Evolutionary conservation across 441 rosid genomes (phyloP).

Genomic region (Pelargonium citronellum): DNA sequence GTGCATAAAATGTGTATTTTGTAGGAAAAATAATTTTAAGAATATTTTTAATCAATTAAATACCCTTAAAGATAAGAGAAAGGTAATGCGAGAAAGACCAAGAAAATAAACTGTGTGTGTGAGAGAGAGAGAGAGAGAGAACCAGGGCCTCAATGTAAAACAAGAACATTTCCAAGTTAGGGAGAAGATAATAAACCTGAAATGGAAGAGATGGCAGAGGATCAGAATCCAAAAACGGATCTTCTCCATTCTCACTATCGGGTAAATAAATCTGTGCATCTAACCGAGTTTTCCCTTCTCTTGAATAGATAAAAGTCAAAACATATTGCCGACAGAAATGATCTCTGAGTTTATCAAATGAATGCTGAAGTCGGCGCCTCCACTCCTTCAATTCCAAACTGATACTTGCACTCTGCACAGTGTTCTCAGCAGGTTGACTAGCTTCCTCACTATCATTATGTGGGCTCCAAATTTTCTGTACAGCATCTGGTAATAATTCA

Average conservation of each 20-base stretch:
- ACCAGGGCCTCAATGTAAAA: background rate
- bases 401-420: conserved; percentile 34
- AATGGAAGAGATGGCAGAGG: conserved; percentile 90
- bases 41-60: too few relatives aligned
- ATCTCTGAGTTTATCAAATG: conserved; percentile 84
- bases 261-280: conserved; percentile 70
- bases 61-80: too few relatives aligned
- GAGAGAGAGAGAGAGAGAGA: background rate
- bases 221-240: conserved; percentile 42
- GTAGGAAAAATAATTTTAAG: too few relatives aligned
- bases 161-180: conserved; percentile 5
- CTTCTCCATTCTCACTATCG: conserved; percentile 46
- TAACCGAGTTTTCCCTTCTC: conserved; percentile 77
- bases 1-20: too few relatives aligned
- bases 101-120: too few relatives aligned
- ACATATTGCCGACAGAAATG: conserved; percentile 94
- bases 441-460: conserved; percentile 42
- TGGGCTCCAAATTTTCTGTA: conserved; percentile 56
- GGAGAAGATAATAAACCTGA: conserved; percentile 49
- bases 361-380: conserved; percentile 81
- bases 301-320: conserved; percentile 83
- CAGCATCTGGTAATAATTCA: conserved; percentile 63
- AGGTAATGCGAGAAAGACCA: too few relatives aligned
- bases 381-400: conserved; percentile 73
- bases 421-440: conserved; percentile 33